A percentile compares a stretch with the other conserved stretches of the same genome.
These are phyloP conservation scores for Pseudodiploospora longispora DNA, from an alignment of 2,329 filamentous ascomycete genomes.

Conservation along the genomic window DNA sequence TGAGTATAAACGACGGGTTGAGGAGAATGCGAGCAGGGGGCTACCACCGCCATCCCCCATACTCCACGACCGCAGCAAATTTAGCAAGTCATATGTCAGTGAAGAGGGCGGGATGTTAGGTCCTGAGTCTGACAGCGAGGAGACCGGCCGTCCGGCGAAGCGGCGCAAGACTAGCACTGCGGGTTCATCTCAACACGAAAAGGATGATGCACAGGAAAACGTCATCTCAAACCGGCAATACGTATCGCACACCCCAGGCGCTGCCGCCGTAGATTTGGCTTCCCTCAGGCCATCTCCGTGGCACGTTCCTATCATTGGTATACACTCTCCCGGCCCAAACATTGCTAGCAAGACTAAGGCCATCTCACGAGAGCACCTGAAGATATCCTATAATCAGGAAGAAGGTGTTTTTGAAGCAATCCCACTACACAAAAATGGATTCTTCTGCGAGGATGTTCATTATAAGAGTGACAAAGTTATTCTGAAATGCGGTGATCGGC, in stretches of 20 bases:
- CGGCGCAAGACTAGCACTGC: slow-evolving; percentile 38
- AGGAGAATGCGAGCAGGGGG: slow-evolving; percentile 39
- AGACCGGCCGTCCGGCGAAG: slow-evolving; percentile 36
- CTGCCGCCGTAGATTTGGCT: slow-evolving; percentile 50
- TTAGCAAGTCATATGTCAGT: slow-evolving; percentile 59
- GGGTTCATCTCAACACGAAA: slow-evolving; percentile 34
- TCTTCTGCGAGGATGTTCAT: slow-evolving; percentile 56
- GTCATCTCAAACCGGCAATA: slow-evolving; percentile 52
- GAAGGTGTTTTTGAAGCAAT: slow-evolving; percentile 57
- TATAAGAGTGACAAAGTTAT: slow-evolving; percentile 48
- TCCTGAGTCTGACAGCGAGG: slow-evolving; percentile 51
- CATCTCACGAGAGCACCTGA: slow-evolving; percentile 67
- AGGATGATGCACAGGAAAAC: slow-evolving; percentile 36
- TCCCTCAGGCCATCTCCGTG: slow-evolving; percentile 52
- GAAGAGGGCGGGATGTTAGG: slow-evolving; percentile 63
- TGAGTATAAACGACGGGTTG: slow-evolving; percentile 34
- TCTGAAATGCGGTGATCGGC: slow-evolving; percentile 55
- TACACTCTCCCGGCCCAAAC: slow-evolving; percentile 60
- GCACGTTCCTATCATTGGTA: slow-evolving; percentile 58
- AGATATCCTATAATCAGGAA: slow-evolving; percentile 61
- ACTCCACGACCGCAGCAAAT: slow-evolving; percentile 43
- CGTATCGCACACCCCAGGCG: slow-evolving; percentile 51
- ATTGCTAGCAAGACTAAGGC: slow-evolving; percentile 58
- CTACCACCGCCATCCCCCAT: slow-evolving; percentile 45
- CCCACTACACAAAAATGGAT: slow-evolving; percentile 56